Base-by-base conservation (phyloP, 495 filamentous ascomycete species). In the Hyaloscypha variabilis region DNA sequence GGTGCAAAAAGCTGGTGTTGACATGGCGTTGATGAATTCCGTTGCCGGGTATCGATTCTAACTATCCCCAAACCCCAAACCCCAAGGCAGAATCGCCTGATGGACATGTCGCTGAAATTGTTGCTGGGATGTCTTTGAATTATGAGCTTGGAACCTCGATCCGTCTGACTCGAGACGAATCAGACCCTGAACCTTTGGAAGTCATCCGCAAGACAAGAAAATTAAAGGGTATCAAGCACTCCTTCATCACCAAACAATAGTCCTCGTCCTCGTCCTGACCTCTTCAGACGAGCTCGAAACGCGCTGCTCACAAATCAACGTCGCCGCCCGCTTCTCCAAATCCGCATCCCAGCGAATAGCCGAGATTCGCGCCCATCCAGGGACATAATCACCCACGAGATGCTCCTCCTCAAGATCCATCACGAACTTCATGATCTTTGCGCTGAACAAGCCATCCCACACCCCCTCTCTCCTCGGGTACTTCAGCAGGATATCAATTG, bases 1-100 rank as follows among this genome's bases (percentile, higher is more conserved):
- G 51, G 66, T 69, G 29, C 57, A 46, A 23, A 62, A 54, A 53
- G 2, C 26, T 10, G 60, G 11, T 53, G 42, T 62, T 19, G 39
- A 62, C 25, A 25, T 31, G 10, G 60, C 36, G 4, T n/a, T 62
- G 17, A 36, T 21, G 46, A 1, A 51, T 4, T 62, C 42, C 19
- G 51, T 51, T 36, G 49, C 49, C 6, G 17, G 23, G n/a, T 51
- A 6, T 17, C n/a, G 23, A 51, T 13, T 34, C 8, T 34, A 34
- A 13, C 6, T 34, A 6, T 34, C 31, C 31, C 8, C 31, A 3
- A 34, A 34, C 8, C 6, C 13, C 13, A 34, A 13, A 34, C 13
- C n/a, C n/a, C n/a, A n/a, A n/a, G n/a, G n/a, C n/a, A n/a, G n/a
- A n/a, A n/a, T n/a, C n/a, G n/a, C n/a, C n/a, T 34, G 31, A 6